Evolutionary conservation across 179 eudicot species (phyloP), one percentile per base, ranked within the genome.

Genomic region (Nepenthes alata): DNA sequence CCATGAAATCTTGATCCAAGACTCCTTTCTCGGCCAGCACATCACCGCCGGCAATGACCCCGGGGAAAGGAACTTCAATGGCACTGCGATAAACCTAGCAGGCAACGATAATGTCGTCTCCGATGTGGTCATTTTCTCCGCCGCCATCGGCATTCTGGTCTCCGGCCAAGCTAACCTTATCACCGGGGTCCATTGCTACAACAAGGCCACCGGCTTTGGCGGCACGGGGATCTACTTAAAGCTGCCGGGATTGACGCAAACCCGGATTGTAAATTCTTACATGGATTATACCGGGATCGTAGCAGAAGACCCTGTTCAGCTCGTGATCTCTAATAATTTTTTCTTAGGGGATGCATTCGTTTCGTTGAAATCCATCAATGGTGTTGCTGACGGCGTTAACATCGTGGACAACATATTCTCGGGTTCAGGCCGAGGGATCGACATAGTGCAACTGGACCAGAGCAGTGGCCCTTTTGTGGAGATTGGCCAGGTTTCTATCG

Each of bases 121-220:
- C 0, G 79, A 85, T 14, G 81, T 86, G 0, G 83, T 68, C 0
- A 72, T 86, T 1, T 86, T 86, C 70, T 83, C 93, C 1, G 86
- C 84, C 0, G 78, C 77, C 12, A 68, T 59, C 0, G 88, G 88
- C 2, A 71, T 86, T 4, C 38, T 74, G 0, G 8, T 86, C 2
- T 60, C 81, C 45, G 86, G 88, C 0, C 72, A 69, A 11, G 93
- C 93, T 12, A 86, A 83, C 36, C 74, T 81, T 3, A n/a, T 83
- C 64, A 76, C 81, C 16, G 93, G 88, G 6, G 86, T 80, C 4
- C 93, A 86, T 57, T 86, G 84, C 45, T 85, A 85, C 47, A 81
- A 83, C 71, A 85, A 85, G 64, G 93, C 93, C 0, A 74, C 86
- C 0, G 69, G 2, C 12, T 85, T 81, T 49, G 86, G 88, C 0